Evolutionary conservation across 2,329 filamentous ascomycete genomes (phyloP).

Genomic region (Tricladium varicosporioides): DNA sequence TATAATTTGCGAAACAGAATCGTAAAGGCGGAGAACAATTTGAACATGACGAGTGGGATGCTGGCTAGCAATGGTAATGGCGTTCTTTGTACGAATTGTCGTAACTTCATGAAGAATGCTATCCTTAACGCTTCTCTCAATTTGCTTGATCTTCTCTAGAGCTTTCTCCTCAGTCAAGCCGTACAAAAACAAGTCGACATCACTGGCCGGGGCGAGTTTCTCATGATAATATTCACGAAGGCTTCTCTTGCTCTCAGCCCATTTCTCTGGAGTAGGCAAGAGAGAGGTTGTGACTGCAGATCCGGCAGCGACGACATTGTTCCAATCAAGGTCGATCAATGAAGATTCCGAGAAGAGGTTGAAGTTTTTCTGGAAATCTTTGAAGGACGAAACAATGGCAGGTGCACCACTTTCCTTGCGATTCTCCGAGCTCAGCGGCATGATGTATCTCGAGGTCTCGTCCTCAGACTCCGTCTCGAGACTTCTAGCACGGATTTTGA

Average conservation of each 20-base stretch:
- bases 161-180: slow-evolving; percentile 75
- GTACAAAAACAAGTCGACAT: slow-evolving; percentile 85
- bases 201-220: slow-evolving; percentile 76
- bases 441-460: slow-evolving; percentile 66
- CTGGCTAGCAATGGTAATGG: slow-evolving; percentile 80
- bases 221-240: slow-evolving; percentile 77
- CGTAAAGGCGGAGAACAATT: slow-evolving; percentile 83
- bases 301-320: slow-evolving; percentile 77
- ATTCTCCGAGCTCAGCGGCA: slow-evolving; percentile 60
- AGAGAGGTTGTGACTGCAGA: slow-evolving; percentile 79
- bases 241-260: slow-evolving; percentile 59
- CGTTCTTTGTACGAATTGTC: slow-evolving; percentile 81
- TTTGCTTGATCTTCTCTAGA: slow-evolving; percentile 79
- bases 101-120: slow-evolving; percentile 80
- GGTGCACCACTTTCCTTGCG: slow-evolving; percentile 61
- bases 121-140: slow-evolving; percentile 73
- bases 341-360: slow-evolving; percentile 78
- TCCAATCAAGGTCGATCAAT: slow-evolving; percentile 75
- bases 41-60: slow-evolving; percentile 81
- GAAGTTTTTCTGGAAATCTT: slow-evolving; percentile 77
- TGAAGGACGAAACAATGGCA: slow-evolving; percentile 64
- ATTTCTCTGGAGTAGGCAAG: slow-evolving; percentile 64
- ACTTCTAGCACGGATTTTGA: slow-evolving; percentile 63
- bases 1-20: slow-evolving; percentile 78
- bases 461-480: slow-evolving; percentile 55